These are phyloP conservation scores for Diplosphaera chodatii DNA, from an alignment of 139 green algal species.

Conservation along the genomic window DNA sequence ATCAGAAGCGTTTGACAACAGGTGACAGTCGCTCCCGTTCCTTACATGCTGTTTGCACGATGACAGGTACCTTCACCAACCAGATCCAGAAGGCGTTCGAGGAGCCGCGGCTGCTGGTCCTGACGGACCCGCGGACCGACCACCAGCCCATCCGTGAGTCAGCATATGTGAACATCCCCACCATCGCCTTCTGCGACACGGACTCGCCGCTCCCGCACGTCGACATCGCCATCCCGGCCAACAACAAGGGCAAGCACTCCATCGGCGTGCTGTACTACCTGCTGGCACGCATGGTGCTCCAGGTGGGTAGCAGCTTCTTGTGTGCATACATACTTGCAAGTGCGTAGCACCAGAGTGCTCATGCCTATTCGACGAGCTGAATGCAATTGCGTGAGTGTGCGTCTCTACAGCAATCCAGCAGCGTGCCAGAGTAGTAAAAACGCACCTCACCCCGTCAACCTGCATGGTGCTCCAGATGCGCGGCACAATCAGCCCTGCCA, in stretches of 20 bases:
- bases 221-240: slow-evolving; percentile 98
- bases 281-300: slow-evolving; percentile 94
- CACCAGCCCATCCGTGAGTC: slow-evolving; percentile 97
- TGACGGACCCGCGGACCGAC: slow-evolving; percentile 91
- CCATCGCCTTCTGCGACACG: slow-evolving; percentile 99
- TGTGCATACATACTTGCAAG: too few relatives aligned
- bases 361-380: too few relatives aligned
- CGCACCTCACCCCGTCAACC: too few relatives aligned
- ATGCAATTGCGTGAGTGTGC: too few relatives aligned
- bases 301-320: too few relatives aligned
- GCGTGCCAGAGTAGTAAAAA: too few relatives aligned
- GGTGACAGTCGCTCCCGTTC: too few relatives aligned
- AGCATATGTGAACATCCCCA: slow-evolving; percentile 98
- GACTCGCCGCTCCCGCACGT: slow-evolving; percentile 89
- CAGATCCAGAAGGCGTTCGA: slow-evolving; percentile 97
- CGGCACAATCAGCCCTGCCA: slow-evolving; percentile 63
- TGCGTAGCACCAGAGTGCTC: too few relatives aligned
- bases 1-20: too few relatives aligned
- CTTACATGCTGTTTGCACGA: too few relatives aligned
- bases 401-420: too few relatives aligned
- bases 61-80: slow-evolving; percentile 98
- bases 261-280: slow-evolving; percentile 97
- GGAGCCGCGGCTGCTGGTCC: slow-evolving; percentile 94
- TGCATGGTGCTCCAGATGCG: slow-evolving; percentile 97
- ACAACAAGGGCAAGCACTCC: slow-evolving; percentile 99